Evolutionary conservation across 352 stramenopile species (phyloP), one percentile per base, ranked within the genome.

Genomic region (Phytophthora tubulina): DNA sequence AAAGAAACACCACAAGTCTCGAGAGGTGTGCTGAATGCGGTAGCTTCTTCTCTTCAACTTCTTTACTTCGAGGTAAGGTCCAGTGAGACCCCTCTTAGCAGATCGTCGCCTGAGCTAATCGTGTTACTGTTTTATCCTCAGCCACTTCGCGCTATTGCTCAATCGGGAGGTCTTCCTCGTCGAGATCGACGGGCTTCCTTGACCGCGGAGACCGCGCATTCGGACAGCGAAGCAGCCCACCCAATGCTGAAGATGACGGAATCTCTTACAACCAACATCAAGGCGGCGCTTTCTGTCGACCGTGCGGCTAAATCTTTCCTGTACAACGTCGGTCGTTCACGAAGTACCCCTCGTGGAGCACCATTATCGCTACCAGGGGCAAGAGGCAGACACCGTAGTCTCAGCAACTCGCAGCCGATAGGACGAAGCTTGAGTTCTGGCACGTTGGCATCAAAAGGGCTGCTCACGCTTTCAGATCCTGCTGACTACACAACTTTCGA

Each of bases 401-500:
- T 84, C 42, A 76, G 69, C 56, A 63, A 72, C 39, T 67, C 71
- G 30, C 72, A 72, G 14, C 67, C 49, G 8, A 67, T 70, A 27
- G 38, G 70, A 51, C 58, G 79, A 58, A 73, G 70, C 31, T 72
- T 72, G 57, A 74, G 77, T 42, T 72, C 57, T 14, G 57, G 58
- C 17, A 67, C 62, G 10, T 30, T 69, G 45, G 51, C 63, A 31
- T 74, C 64, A 9, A 75, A 63, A 64, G 73, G 59, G 35, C 67
- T 82, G 63, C 80, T 79, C 27, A 78, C 61, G 11, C 73, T 86
- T 5, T 70, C 78, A 1, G 82, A 91, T n/a, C 79, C 74, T 7
- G 70, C 77, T 0, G 81, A 92, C 42, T 94, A 88, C 62, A 91
- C 88, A 44, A 92, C 79, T 6, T 93, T 96, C 60, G 89, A 95